Percentiles rank a stretch among this genome's conserved stretches.
Evolutionary conservation across 306 rosid species (phyloP).

Genomic region (Pachyrhizus erosus): DNA sequence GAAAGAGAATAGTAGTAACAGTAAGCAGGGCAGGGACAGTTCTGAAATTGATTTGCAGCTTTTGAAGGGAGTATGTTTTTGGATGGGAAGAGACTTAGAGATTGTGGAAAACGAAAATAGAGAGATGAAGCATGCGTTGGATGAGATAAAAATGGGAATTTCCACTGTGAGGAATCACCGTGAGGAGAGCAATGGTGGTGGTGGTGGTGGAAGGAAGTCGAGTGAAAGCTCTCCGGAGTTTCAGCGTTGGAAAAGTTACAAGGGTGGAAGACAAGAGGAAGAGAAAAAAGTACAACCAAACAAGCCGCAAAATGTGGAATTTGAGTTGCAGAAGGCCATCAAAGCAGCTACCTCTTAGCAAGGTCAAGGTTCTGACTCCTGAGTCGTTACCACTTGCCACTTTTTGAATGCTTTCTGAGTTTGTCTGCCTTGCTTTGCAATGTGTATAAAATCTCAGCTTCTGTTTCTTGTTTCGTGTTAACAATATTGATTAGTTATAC

Average conservation of each 20-base stretch:
- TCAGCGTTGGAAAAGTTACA: slow-evolving; percentile 65
- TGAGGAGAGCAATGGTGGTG: slow-evolving; percentile 41
- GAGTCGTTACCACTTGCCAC: not conserved
- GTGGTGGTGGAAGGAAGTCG: slow-evolving; percentile 29
- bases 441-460: slow-evolving; percentile 48
- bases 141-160: slow-evolving; percentile 59
- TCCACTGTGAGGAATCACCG: slow-evolving; percentile 19
- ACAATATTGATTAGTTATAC: not conserved
- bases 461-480: slow-evolving; percentile 18
- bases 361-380: slow-evolving; percentile 54
- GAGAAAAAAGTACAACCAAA: slow-evolving; percentile 49
- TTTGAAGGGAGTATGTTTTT: slow-evolving; percentile 64
- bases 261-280: slow-evolving; percentile 56
- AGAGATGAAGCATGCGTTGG: slow-evolving; percentile 68
- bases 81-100: slow-evolving; percentile 76
- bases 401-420: slow-evolving; percentile 30
- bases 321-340: slow-evolving; percentile 87
- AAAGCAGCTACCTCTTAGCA: slow-evolving; percentile 70
- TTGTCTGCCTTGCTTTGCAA: slow-evolving; percentile 32
- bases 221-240: slow-evolving; percentile 51
- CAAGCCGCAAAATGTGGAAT: slow-evolving; percentile 65
- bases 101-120: slow-evolving; percentile 68
- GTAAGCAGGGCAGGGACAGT: slow-evolving; percentile 21
- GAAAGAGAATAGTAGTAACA: slow-evolving; percentile 21
- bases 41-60: slow-evolving; percentile 53